Evolutionary conservation across 2,329 filamentous ascomycete species (phyloP).

Genomic region (Aspergillus sp.): DNA sequence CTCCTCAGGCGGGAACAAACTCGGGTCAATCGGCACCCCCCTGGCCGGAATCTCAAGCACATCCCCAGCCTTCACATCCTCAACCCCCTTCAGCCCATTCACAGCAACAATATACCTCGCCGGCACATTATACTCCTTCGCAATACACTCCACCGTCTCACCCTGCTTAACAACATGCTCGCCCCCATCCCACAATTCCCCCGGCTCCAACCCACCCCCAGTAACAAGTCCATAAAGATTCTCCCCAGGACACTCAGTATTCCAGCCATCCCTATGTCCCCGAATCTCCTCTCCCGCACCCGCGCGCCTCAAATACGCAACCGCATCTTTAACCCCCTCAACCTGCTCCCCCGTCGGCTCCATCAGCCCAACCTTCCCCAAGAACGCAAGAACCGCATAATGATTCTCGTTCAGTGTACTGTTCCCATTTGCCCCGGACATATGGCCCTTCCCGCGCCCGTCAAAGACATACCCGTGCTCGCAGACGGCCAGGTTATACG

Average conservation of each 20-base stretch:
- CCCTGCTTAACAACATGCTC: neutral
- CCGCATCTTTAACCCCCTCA: conserved; percentile 1
- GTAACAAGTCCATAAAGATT: neutral
- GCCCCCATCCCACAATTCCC: neutral
- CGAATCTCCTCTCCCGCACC: neutral
- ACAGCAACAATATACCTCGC: neutral
- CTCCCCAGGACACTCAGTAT: neutral
- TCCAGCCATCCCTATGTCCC: neutral
- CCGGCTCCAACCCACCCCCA: neutral
- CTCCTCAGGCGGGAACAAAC: too few relatives aligned
- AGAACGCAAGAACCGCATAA: conserved; percentile 11
- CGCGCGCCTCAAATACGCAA: neutral
- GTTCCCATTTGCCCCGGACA: conserved; percentile 8
- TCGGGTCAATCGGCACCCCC: neutral
- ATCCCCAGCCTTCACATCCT: neutral
- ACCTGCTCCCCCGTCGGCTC: conserved; percentile 4
- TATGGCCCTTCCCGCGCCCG: conserved; percentile 5
- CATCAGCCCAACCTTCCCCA: conserved; percentile 4
- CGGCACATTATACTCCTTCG: neutral
- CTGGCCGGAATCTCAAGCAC: conserved; percentile 1
- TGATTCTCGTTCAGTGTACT: conserved; percentile 6
- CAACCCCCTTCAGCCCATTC: neutral
- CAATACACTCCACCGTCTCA: neutral
- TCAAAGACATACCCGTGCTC: conserved; percentile 12
- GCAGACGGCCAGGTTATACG: conserved; percentile 8